phyloP scores from a whole-genome alignment of 1,284 basidiomycete species.

The Irpex lacteus region DNA sequence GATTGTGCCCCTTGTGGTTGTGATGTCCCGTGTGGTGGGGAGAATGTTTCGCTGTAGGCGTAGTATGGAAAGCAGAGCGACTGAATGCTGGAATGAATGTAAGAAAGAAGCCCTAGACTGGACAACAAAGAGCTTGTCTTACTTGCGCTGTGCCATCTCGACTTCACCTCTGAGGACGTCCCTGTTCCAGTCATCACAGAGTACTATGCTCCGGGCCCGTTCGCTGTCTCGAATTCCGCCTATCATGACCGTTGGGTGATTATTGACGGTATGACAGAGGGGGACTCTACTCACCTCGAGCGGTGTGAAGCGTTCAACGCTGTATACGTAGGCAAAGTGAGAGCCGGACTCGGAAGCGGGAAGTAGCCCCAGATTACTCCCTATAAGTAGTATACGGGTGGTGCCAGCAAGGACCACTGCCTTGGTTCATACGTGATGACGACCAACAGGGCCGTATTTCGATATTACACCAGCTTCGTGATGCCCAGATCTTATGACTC shows the following conservation, averaged over 20 bases:
- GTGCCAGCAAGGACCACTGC: not conserved
- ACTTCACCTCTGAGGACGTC: no score
- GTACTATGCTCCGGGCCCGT: no score
- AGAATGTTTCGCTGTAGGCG: no score
- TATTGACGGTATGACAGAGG: no score
- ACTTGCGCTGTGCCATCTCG: no score
- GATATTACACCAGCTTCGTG: not conserved
- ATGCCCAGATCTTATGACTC: not conserved
- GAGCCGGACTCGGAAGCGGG: not conserved
- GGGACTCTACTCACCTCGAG: slow-evolving; percentile 4
- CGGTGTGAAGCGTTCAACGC: slow-evolving; percentile 10
- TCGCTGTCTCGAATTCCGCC: not conserved
- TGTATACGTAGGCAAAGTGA: not conserved
- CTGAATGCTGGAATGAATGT: no score
- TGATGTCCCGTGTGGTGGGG: not conserved
- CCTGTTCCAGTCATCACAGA: no score
- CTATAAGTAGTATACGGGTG: no score
- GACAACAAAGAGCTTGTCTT: no score
- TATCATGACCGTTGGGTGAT: not conserved
- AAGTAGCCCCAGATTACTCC: not conserved
- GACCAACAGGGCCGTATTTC: not conserved
- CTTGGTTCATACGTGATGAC: not conserved
- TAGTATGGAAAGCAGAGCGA: no score
- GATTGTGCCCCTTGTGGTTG: not conserved
- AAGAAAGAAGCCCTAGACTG: no score